phyloP scores from a whole-genome alignment of 257 asterid species.

The Penstemon davidsonii region DNA sequence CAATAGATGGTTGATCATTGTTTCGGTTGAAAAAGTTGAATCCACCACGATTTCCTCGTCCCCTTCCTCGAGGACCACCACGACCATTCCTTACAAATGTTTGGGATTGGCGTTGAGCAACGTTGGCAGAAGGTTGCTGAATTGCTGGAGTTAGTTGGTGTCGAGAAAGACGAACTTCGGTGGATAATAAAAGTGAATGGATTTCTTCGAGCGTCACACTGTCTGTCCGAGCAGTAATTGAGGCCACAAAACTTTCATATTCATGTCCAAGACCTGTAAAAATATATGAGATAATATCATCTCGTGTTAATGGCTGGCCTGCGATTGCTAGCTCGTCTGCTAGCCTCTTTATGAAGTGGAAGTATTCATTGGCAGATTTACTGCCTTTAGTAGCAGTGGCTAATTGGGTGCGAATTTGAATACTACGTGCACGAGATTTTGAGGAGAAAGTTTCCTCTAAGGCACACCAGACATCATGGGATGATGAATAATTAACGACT shows the following conservation, averaged over 20 bases:
- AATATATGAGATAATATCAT: background rate
- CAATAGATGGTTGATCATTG: background rate
- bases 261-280: slow-evolving; percentile 8
- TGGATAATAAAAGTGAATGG: background rate
- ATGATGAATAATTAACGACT: background rate
- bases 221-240: background rate
- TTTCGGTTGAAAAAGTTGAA: background rate
- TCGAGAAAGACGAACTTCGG: background rate
- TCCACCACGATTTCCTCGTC: background rate
- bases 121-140: background rate
- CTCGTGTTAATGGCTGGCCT: background rate
- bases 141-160: background rate
- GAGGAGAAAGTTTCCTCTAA: background rate
- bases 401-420: background rate
- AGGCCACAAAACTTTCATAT: slow-evolving; percentile 1
- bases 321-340: background rate
- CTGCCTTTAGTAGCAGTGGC: background rate
- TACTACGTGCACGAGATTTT: background rate
- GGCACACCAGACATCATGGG: background rate
- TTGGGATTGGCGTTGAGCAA: background rate
- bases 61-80: background rate
- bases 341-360: background rate
- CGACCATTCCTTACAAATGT: background rate
- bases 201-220: background rate
- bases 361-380: background rate